Percentiles rank a stretch among this genome's conserved stretches.
Evolutionary conservation across 225 moss, liverwort and hornwort genomes (phyloP).

Genomic region (Marchantia paleacea): DNA sequence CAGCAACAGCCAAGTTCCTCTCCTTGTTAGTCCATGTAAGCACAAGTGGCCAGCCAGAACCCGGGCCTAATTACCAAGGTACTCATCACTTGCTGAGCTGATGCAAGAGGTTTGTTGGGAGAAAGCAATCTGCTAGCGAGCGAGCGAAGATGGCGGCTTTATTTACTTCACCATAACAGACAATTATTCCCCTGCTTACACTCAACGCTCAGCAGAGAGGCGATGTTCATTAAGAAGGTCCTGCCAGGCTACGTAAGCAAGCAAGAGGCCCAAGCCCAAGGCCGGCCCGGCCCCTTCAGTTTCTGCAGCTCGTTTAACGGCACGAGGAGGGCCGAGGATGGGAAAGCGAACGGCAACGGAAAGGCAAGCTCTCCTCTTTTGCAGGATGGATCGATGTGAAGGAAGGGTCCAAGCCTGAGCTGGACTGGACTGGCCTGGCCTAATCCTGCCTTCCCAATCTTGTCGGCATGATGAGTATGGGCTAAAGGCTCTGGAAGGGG

Average conservation of each 20-base stretch:
- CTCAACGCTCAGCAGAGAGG: background rate
- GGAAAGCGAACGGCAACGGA: background rate
- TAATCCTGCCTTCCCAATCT: background rate
- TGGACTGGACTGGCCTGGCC: background rate
- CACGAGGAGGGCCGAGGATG: background rate
- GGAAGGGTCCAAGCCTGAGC: background rate
- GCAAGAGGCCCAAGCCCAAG: too few species aligned
- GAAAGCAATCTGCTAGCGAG: background rate
- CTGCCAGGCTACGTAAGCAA: too few species aligned
- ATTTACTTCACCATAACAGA: background rate
- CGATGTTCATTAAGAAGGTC: background rate
- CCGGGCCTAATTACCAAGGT: too few species aligned
- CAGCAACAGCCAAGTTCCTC: too few species aligned
- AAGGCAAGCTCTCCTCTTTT: background rate
- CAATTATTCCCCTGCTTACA: background rate
- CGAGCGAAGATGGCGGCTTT: background rate
- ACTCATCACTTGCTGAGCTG: too few species aligned
- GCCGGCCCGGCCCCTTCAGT: background rate
- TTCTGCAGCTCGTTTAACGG: background rate
- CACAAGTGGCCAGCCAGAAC: too few species aligned
- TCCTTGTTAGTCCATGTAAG: too few species aligned
- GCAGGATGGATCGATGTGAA: too few species aligned
- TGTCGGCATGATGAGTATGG: conserved; percentile 12
- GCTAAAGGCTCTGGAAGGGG: background rate
- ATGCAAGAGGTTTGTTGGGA: too few species aligned